phyloP scores from a whole-genome alignment of 108 stramenopile genomes.

The Cyclotella sp. region DNA sequence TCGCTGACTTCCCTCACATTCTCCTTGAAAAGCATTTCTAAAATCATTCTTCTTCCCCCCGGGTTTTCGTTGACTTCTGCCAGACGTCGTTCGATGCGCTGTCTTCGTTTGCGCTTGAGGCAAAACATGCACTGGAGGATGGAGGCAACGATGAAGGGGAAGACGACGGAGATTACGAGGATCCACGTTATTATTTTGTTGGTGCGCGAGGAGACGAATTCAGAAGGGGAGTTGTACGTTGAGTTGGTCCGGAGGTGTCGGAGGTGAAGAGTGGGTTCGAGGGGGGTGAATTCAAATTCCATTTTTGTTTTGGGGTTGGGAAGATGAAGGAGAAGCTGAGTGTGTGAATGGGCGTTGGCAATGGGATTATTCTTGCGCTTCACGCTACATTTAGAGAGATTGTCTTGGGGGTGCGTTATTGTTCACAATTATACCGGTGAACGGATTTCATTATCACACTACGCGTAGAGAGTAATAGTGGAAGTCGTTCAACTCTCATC shows the following conservation, averaged over 20 bases:
- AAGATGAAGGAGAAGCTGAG: no score
- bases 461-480: no score
- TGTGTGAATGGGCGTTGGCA: no score
- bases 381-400: no score
- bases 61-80: conserved; percentile 44
- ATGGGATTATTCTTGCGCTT: no score
- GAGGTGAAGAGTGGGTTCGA: neutral
- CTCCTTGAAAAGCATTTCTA: conserved; percentile 40
- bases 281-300: neutral
- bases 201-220: neutral
- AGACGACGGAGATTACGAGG: conserved; percentile 20
- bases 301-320: no score
- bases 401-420: no score
- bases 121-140: conserved; percentile 17
- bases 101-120: conserved; percentile 7
- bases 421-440: no score
- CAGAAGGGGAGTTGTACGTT: neutral
- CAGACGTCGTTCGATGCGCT: conserved; percentile 26
- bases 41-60: conserved; percentile 24
- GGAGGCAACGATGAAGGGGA: conserved; percentile 33
- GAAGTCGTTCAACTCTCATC: no score
- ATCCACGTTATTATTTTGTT: conserved; percentile 19
- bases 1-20: conserved; percentile 21
- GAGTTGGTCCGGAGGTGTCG: neutral
- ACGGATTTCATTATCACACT: no score